Base-by-base conservation (phyloP, 202 grass and related monocot genomes). In the Elaeis oleifera region DNA sequence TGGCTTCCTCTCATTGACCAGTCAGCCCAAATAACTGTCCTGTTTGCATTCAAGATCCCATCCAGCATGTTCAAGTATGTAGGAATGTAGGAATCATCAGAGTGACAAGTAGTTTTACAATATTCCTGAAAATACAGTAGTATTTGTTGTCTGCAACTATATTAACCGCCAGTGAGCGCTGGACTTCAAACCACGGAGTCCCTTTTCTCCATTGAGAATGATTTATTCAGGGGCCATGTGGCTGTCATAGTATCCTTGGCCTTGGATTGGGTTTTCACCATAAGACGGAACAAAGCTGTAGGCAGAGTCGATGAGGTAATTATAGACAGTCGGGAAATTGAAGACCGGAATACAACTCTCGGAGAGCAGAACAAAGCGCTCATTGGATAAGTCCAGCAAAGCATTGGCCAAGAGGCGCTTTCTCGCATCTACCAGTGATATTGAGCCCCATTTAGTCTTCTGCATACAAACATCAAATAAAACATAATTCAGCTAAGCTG, bases 361-460 rank as follows among this genome's bases (percentile, higher is more conserved):
- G 1, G 63, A 66, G 14, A 66, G 63, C 49, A 66, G 63, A 26
- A 66, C 63, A 66, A 66, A 66, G 23, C 49, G 63, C 49, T 66
- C 63, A 16, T 53, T 53, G 16, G 63, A 66, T 22, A 53, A 66
- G n/a, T 66, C 63, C 63, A 66, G 49, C 16, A 66, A 27, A 14
- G 63, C 63, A 66, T 66, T 66, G 22, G 49, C 63, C 21, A 65
- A 65, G 48, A 65, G 62, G 7, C 62, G 62, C 39, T 65, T 65
- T 22, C 27, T 14, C 1, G 48, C 62, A 52, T 65, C 62, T 26
- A 65, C 44, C 15, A 65, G n/a, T 51, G 39, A 23, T 23, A 65
- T 24, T 8, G 62, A 65, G 16, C 62, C 48, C 62, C 62, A 26
- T 27, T 15, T 51, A 20, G 21, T 21, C 22, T 51, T 49, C 62